Evolutionary conservation across 495 filamentous ascomycete genomes (phyloP).

Genomic region (Aspergillus biplanus): DNA sequence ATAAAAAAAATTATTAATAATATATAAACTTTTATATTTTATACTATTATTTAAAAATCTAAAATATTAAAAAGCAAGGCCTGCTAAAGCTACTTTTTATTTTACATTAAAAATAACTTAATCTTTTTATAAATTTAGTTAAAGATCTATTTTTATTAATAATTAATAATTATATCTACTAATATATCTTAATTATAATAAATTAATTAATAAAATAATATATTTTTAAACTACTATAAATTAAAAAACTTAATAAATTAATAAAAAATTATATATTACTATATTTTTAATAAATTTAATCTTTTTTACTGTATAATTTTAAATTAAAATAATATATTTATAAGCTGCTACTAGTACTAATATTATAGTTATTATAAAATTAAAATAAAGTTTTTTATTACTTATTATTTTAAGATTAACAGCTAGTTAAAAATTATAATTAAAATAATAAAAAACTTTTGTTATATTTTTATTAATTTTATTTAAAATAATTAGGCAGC

Average conservation of each 20-base stretch:
- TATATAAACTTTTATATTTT: neutral
- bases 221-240: neutral
- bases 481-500: too few species aligned
- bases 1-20: neutral
- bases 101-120: neutral
- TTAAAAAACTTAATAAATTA: neutral
- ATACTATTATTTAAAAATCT: neutral
- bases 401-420: too few species aligned
- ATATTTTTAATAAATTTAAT: neutral
- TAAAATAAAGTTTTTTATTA: too few species aligned
- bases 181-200: neutral
- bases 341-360: neutral
- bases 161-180: neutral
- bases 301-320: neutral
- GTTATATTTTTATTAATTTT: too few species aligned
- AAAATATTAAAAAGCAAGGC: neutral
- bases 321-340: neutral
- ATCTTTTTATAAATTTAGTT: neutral
- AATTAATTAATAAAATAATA: neutral
- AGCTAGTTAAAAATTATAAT: too few species aligned
- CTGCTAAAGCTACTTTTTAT: neutral
- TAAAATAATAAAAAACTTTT: too few species aligned
- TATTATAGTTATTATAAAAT: too few species aligned
- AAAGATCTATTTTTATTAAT: neutral
- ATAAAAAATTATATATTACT: neutral